Percentiles rank a stretch among this genome's conserved stretches.
phyloP scores from a whole-genome alignment of 108 stramenopile species.

The Epithemia pelagica region DNA sequence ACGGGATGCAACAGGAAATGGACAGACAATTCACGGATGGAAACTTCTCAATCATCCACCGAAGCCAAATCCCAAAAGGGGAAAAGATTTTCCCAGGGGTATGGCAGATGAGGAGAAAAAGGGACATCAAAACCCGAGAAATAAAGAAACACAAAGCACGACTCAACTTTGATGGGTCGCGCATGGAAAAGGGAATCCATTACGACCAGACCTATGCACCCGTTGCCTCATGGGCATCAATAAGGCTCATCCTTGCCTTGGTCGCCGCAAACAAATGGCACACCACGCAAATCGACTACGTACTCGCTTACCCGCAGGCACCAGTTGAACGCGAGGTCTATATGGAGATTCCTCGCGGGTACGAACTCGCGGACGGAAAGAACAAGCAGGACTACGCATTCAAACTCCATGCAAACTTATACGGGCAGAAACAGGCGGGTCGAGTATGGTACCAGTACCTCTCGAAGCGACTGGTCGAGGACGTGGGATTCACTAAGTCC shows the following conservation, averaged over 20 bases:
- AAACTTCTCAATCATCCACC: constrained; percentile 8
- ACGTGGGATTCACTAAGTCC: constrained; percentile 26
- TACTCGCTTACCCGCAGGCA: constrained; percentile 33
- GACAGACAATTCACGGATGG: constrained; percentile 9
- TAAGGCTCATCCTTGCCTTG: constrained; percentile 25
- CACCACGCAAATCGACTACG: constrained; percentile 40
- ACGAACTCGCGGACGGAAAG: constrained; percentile 12
- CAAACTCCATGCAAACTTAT: constrained; percentile 22
- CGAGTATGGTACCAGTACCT: constrained; percentile 32
- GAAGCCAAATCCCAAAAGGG: constrained; percentile 21
- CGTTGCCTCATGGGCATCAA: constrained; percentile 33
- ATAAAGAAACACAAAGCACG: constrained; percentile 28
- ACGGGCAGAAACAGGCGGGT: constrained; percentile 35
- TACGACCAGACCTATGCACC: constrained; percentile 39
- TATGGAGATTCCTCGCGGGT: constrained; percentile 29
- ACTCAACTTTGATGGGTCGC: constrained; percentile 22
- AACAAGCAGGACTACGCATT: constrained; percentile 14
- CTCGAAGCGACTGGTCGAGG: constrained; percentile 4
- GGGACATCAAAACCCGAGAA: constrained; percentile 28
- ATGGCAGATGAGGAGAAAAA: constrained; percentile 41
- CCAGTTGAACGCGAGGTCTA: constrained; percentile 20
- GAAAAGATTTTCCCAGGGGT: constrained; percentile 28
- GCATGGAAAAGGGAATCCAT: constrained; percentile 15
- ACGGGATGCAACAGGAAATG: constrained; percentile 20
- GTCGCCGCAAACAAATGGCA: constrained; percentile 18